Conservation (phyloP, 2,329 filamentous ascomycete species). For the Ceratocystis eucalypticola region DNA sequence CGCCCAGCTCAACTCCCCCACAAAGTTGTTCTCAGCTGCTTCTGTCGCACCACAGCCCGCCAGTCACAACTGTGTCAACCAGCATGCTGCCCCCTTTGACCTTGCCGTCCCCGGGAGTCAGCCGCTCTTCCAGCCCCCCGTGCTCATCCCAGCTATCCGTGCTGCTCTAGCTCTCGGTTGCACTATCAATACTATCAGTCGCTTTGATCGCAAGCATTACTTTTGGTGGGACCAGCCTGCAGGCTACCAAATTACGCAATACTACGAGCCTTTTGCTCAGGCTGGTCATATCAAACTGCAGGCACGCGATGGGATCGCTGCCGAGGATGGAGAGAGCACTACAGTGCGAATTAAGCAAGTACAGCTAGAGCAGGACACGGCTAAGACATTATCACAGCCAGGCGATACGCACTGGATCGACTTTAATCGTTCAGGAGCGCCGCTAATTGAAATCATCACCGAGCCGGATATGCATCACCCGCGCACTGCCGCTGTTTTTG, state of each 20-base stretch:
- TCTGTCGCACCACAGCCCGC: slow-evolving; percentile 35
- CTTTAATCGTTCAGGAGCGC: slow-evolving; percentile 83
- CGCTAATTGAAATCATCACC: slow-evolving; percentile 91
- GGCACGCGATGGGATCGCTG: slow-evolving; percentile 64
- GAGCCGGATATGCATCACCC: slow-evolving; percentile 78
- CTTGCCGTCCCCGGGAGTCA: slow-evolving; percentile 79
- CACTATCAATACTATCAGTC: slow-evolving; percentile 59
- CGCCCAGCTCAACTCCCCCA: slow-evolving; percentile 77
- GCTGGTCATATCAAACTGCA: slow-evolving; percentile 60
- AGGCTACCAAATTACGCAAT: slow-evolving; percentile 96
- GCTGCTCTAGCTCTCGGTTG: slow-evolving; percentile 78
- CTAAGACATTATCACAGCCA: slow-evolving; percentile 74
- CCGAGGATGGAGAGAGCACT: slow-evolving; percentile 56
- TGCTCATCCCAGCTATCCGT: slow-evolving; percentile 75
- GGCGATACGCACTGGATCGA: slow-evolving; percentile 67
- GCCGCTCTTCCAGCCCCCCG: slow-evolving; percentile 69
- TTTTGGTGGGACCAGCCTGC: slow-evolving; percentile 97
- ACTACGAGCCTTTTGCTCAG: slow-evolving; percentile 60
- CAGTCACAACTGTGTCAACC: slow-evolving; percentile 47
- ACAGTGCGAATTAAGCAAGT: slow-evolving; percentile 79
- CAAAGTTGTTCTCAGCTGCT: slow-evolving; percentile 78
- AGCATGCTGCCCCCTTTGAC: slow-evolving; percentile 81
- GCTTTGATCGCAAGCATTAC: slow-evolving; percentile 95
- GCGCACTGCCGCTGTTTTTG: slow-evolving; percentile 72
- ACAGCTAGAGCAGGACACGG: slow-evolving; percentile 95